Base-by-base conservation (phyloP, 306 rosid genomes). In the Carpinus fangiana region DNA sequence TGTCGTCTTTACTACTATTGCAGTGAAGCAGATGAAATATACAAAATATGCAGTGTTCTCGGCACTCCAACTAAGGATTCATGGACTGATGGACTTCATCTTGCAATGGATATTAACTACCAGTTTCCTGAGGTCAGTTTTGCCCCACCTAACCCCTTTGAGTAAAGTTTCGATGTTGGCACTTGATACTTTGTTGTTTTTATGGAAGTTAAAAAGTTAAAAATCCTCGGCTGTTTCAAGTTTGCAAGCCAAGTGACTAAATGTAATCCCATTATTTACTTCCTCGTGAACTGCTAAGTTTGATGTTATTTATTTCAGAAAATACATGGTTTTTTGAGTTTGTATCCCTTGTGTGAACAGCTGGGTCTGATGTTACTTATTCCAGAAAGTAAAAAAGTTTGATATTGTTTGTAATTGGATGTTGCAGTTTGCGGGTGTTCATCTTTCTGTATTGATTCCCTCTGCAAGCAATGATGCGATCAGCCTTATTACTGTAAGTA, bases 11-110 rank as follows among this genome's bases (percentile, higher is more conserved):
- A 73, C 13, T 41, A 34, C 52, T 48, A 21, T 6, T 83, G 83
- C 98, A 96, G 98, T 79, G 98, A 93, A 83, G 89, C 90, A 12
- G 99, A 96, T 82, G 98, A 96, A 85, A 88, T 96, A 72, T 88
- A 84, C 86, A 96, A 96, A 89, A 93, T 96, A 71, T 96, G 99
- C 76, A 85, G 92, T 79, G 94, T 96, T 72, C 89, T 93, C 11
- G 98, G 99, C 86, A 93, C 81, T 76, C 99, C 99, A 77, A 96
- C 89, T 21, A 77, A 59, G 73, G 93, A 88, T 68, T 84, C 94
- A 54, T 96, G 99, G 99, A 85, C 92, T 47, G 97, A 81, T 57
- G 99, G 99, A 54, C 89, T 93, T 74, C 83, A 43, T 79, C 97
- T 96, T 75, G 99, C 99, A 48, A 91, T 90, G 83, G 90, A 93